Conservation (phyloP, 768 basidiomycete genomes). For the Auricularia sp. region DNA sequence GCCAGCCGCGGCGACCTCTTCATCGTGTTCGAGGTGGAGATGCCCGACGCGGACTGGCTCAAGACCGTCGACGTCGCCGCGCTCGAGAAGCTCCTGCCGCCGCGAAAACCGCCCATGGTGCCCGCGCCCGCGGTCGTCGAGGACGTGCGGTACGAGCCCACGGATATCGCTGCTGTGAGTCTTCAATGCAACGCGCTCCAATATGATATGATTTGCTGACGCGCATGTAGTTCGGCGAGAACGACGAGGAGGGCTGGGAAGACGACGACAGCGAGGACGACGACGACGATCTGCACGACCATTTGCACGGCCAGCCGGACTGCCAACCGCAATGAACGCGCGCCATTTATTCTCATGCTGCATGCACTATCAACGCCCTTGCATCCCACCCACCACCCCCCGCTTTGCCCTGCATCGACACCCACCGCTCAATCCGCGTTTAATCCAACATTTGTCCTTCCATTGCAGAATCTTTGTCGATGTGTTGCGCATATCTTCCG, state of each 20-base stretch:
- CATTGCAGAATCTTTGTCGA: no score
- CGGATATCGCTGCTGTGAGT: conserved; percentile 77
- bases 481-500: no score
- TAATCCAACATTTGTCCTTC: no score
- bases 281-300: conserved; percentile 23
- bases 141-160: conserved; percentile 61
- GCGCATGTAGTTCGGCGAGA: conserved; percentile 56
- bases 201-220: conserved; percentile 48
- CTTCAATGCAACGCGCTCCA: conserved; percentile 52
- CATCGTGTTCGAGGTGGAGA: conserved; percentile 75
- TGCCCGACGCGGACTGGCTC: conserved; percentile 77
- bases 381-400: no score
- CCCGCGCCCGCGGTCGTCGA: conserved; percentile 65
- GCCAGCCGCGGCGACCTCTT: conserved; percentile 63
- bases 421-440: no score
- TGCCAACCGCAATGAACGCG: conserved; percentile 49
- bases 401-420: no score
- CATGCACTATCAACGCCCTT: no score
- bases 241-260: conserved; percentile 50
- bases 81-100: conserved; percentile 57
- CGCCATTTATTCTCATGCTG: neutral
- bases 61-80: conserved; percentile 52
- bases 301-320: conserved; percentile 35
- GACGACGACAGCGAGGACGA: conserved; percentile 64
- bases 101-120: conserved; percentile 63